Evolutionary conservation across 2,329 filamentous ascomycete genomes (phyloP).

Genomic region (Sphaceloma murrayae): DNA sequence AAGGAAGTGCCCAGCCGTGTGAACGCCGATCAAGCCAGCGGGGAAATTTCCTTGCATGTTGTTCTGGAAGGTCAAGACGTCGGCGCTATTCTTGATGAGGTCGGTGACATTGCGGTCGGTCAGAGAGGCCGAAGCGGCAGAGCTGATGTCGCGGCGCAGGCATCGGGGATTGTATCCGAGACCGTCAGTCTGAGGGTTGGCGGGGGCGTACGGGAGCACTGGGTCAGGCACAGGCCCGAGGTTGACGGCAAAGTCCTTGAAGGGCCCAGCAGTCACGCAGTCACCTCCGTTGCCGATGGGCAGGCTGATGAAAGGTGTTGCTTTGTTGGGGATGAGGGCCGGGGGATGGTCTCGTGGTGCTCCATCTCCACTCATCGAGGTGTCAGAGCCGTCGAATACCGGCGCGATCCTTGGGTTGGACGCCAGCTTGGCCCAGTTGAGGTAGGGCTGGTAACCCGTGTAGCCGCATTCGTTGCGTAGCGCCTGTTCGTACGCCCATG

Average conservation of each 20-base stretch:
- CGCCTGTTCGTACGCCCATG: conserved; percentile 35
- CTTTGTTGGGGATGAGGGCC: conserved; percentile 17
- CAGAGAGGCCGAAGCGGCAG: conserved; percentile 17
- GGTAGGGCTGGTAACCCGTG: conserved; percentile 38
- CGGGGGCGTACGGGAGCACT: conserved; percentile 25
- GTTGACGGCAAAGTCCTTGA: conserved; percentile 38
- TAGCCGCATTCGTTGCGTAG: conserved; percentile 37
- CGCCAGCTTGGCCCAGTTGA: conserved; percentile 44
- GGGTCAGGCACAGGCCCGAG: conserved; percentile 42
- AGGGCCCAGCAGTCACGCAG: conserved; percentile 43
- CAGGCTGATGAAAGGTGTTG: conserved; percentile 25
- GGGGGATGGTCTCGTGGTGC: conserved; percentile 34
- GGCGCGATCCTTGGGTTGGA: conserved; percentile 39
- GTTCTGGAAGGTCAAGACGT: conserved; percentile 22
- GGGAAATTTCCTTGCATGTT: conserved; percentile 24
- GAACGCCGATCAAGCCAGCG: conserved; percentile 27
- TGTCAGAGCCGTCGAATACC: conserved; percentile 47
- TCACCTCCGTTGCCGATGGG: conserved; percentile 45
- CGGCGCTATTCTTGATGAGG: conserved; percentile 20
- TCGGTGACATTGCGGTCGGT: conserved; percentile 20
- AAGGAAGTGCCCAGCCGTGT: conserved; percentile 40
- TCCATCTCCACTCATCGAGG: conserved; percentile 30
- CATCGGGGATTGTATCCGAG: conserved; percentile 29
- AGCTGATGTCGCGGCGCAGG: conserved; percentile 31
- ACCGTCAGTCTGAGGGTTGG: conserved; percentile 27